Evolutionary conservation across 495 filamentous ascomycete genomes (phyloP).

Genomic region (Hypoxylon subgilvum): DNA sequence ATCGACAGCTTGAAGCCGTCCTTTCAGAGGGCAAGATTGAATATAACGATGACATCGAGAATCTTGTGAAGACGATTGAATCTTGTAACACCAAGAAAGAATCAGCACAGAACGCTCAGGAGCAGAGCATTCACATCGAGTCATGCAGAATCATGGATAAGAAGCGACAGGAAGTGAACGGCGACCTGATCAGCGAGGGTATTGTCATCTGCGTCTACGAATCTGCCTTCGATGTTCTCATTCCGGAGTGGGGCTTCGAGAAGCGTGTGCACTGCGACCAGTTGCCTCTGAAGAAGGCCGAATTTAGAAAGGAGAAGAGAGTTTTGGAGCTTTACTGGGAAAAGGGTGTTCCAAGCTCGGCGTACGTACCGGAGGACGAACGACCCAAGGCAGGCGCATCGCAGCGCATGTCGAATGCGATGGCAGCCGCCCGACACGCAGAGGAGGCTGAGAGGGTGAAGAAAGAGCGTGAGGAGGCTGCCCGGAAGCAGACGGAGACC

Average conservation of each 20-base stretch:
- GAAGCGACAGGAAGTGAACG: conserved; percentile 79
- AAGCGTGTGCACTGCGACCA: conserved; percentile 99
- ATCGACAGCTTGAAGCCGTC: conserved; percentile 89
- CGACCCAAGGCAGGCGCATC: conserved; percentile 78
- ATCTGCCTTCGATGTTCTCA: conserved; percentile 97
- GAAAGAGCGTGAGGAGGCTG: conserved; percentile 83
- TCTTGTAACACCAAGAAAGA: conserved; percentile 99
- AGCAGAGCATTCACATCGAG: conserved; percentile 98
- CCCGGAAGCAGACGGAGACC: conserved; percentile 89
- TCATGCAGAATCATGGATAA: conserved; percentile 94
- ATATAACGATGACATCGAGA: conserved; percentile 87
- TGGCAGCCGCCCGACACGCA: conserved; percentile 75
- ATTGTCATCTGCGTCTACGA: conserved; percentile 98
- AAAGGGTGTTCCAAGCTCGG: conserved; percentile 95
- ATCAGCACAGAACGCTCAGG: conserved; percentile 94
- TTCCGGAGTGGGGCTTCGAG: conserved; percentile 97
- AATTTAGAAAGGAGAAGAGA: conserved; percentile 93
- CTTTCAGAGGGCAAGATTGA: conserved; percentile 83
- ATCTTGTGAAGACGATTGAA: conserved; percentile 88
- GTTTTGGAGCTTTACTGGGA: conserved; percentile 98
- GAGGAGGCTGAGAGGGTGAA: conserved; percentile 79
- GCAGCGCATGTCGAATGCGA: conserved; percentile 71
- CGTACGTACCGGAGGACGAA: conserved; percentile 96
- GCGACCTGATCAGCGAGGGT: conserved; percentile 94
- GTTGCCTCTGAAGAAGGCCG: conserved; percentile 95